Evolutionary conservation across 805 yeast species (phyloP).

Genomic region (Maudiozyma serrabonitensis): DNA sequence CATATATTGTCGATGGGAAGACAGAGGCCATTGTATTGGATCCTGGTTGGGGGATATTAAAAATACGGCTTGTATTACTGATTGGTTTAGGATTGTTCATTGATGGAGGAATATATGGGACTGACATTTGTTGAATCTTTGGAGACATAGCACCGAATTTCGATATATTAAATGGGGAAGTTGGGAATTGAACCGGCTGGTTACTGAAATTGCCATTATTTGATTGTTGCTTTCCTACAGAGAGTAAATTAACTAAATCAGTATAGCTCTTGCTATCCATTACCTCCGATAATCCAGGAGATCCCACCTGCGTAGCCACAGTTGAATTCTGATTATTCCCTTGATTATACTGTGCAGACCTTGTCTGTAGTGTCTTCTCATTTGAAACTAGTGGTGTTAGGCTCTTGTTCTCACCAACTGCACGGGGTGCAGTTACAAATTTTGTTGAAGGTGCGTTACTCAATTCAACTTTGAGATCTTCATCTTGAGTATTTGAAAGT

Average conservation of each 20-base stretch:
- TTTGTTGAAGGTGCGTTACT: not conserved
- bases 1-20: constrained; percentile 1
- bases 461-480: not conserved
- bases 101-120: constrained; percentile 1
- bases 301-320: not conserved
- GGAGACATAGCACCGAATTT: not conserved
- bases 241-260: constrained; percentile 7
- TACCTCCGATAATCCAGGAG: not conserved
- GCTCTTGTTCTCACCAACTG: not conserved
- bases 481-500: not conserved
- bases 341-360: too few relatives aligned
- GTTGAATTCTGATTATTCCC: not conserved
- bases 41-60: not conserved
- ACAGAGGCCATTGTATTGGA: not conserved
- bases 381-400: not conserved
- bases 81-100: not conserved
- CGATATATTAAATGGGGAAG: not conserved
- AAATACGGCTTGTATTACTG: not conserved
- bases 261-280: constrained; percentile 12
- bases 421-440: not conserved
- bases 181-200: not conserved
- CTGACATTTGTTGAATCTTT: not conserved
- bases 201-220: not conserved
- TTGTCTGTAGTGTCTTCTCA: not conserved
- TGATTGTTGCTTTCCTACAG: not conserved